Evolutionary conservation across 768 basidiomycete genomes (phyloP).

Genomic region (Steccherinum ochraceum): DNA sequence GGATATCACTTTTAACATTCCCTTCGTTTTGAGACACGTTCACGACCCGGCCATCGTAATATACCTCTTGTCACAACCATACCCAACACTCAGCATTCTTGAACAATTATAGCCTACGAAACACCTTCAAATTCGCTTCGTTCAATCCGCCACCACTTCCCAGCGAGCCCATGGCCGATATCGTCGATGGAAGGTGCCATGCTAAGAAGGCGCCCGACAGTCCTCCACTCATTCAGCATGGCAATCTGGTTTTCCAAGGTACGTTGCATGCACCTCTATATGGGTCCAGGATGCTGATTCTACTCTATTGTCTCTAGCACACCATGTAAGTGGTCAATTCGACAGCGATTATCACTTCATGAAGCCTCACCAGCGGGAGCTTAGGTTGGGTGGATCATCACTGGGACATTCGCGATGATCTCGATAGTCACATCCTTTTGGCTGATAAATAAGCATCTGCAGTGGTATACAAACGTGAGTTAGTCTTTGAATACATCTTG

Average conservation of each 20-base stretch:
- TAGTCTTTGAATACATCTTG: neutral
- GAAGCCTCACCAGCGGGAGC: neutral
- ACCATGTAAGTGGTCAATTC: slow-evolving; percentile 37
- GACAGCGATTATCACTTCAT: neutral
- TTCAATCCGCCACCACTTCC: no score
- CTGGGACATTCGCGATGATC: slow-evolving; percentile 51
- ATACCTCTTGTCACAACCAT: no score
- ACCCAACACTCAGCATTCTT: no score
- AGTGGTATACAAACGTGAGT: slow-evolving; percentile 65
- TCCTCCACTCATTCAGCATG: slow-evolving; percentile 57
- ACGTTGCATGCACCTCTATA: slow-evolving; percentile 6
- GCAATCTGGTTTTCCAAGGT: slow-evolving; percentile 58
- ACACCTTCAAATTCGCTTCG: no score
- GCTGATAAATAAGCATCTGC: slow-evolving; percentile 69
- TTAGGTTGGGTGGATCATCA: slow-evolving; percentile 66
- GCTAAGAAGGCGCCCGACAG: slow-evolving; percentile 37
- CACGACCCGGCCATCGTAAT: no score
- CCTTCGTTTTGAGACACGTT: no score
- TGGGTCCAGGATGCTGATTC: neutral
- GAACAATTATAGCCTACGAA: no score
- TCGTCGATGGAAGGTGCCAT: slow-evolving; percentile 26
- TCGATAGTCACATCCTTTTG: slow-evolving; percentile 57
- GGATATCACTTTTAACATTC: no score
- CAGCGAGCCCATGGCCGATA: slow-evolving; percentile 15
- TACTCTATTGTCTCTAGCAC: slow-evolving; percentile 29